phyloP scores from a whole-genome alignment of 768 basidiomycete genomes.

The Xerocomus spinulosus region DNA sequence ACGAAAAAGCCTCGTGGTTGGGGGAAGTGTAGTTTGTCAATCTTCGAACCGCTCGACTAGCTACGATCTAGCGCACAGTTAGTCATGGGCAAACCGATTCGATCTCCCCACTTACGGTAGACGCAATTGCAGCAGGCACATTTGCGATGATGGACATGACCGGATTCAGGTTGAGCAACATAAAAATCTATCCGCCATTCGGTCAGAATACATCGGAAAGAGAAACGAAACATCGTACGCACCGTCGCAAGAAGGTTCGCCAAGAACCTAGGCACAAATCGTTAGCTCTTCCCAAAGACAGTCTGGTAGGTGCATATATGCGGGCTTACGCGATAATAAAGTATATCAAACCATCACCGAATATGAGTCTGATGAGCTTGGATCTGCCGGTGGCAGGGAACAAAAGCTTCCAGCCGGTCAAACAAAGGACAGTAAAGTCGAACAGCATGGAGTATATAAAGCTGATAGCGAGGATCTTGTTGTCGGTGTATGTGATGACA shows the following conservation, averaged over 20 bases:
- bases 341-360: constrained; percentile 69
- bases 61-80: constrained; percentile 52
- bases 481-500: constrained; percentile 55
- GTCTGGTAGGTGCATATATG: constrained; percentile 4
- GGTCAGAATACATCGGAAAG: not conserved
- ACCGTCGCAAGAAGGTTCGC: constrained; percentile 58
- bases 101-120: constrained; percentile 43
- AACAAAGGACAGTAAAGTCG: constrained; percentile 56
- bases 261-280: constrained; percentile 46
- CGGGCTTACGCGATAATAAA: constrained; percentile 61
- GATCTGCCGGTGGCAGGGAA: constrained; percentile 44
- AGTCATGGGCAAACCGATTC: not conserved
- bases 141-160: constrained; percentile 73
- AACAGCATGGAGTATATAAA: constrained; percentile 76
- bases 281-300: constrained; percentile 1
- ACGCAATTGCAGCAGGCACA: constrained; percentile 65
- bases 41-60: constrained; percentile 57
- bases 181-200: constrained; percentile 40
- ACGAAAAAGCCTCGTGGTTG: constrained; percentile 51
- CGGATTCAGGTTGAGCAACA: constrained; percentile 65
- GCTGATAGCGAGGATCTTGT: constrained; percentile 53
- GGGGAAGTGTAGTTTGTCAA: constrained; percentile 52
- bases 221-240: constrained; percentile 2
- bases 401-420: constrained; percentile 60
- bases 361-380: constrained; percentile 59